Evolutionary conservation across 164 flowering plant genomes (phyloP), one percentile per base, ranked within the genome.

Genomic region (Vitis rotundifolia): DNA sequence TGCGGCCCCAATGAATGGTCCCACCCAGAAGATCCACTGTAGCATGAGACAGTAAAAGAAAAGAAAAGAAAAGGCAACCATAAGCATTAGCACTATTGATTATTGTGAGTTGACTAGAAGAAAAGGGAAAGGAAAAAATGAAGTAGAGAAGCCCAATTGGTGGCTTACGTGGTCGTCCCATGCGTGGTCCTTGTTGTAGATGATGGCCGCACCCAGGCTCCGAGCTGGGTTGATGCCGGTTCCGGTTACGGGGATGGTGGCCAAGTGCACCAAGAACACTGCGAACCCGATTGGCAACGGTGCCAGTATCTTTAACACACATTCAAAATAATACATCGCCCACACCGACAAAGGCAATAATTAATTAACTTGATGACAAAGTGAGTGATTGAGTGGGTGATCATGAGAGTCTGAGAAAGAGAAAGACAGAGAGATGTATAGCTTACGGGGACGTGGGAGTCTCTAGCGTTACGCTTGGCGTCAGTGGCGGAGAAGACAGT

Each of bases 401-500:
- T 58, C 22, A 29, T 9, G 8, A 49, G 2, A 0, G 4, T 58
- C 28, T 58, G 47, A 67, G 22, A 9, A 11, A 26, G 52, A 58
- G 56, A 49, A 13, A 48, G 49, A 64, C 11, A 22, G 18, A 48
- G 28, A 50, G 52, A 11, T 66, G 11, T 15, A 19, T 14, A 1
- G 71, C 88, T 64, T 86, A 90, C 97, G 31, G 97, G 97, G 61
- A 92, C 97, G 68, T 90, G 95, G 63, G 97, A 92, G 86, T 92
- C 97, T 66, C 94, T 78, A 55, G 95, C 97, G 71, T 68, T 92
- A 19, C 93, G 85, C 81, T 92, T 92, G 80, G 96, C 92, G 64
- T 92, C 96, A 13, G 97, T 90, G 67, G 95, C 97, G 0, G 97
- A 91, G 83, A 91, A 91, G 47, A 91, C 97, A 12, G 94, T 91